Evolutionary conservation across 2,329 filamentous ascomycete species (phyloP).

Genomic region (Xylaria sp.): DNA sequence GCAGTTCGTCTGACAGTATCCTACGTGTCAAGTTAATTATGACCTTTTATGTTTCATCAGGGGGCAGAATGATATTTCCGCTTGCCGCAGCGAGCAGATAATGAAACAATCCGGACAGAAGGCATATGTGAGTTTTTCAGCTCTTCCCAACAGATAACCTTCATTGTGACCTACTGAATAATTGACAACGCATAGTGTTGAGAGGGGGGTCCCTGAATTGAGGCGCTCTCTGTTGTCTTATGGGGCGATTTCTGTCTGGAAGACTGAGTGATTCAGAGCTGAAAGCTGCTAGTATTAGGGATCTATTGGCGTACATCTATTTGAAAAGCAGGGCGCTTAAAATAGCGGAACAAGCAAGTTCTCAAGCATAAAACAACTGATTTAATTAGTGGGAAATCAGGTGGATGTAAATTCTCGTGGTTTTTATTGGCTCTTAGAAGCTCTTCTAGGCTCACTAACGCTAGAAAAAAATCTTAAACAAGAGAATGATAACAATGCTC

Average conservation of each 20-base stretch:
- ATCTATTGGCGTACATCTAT: not conserved
- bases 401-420: not conserved
- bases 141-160: not conserved
- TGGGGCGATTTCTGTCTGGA: not conserved
- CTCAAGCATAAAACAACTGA: not conserved
- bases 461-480: not conserved
- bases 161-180: not conserved
- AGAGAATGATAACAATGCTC: not conserved
- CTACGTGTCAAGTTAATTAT: conserved; percentile 1
- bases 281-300: not conserved
- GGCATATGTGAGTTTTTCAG: not conserved
- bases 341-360: not conserved
- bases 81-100: not conserved
- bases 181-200: not conserved
- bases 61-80: not conserved
- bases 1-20: not conserved
- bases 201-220: not conserved
- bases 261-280: not conserved
- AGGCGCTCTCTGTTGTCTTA: not conserved
- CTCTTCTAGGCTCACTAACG: not conserved
- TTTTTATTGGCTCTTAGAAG: conserved; percentile 3
- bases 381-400: conserved; percentile 7
- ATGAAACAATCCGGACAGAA: not conserved
- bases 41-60: not conserved
- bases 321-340: not conserved